phyloP scores from a whole-genome alignment of 2,329 filamentous ascomycete genomes.

The Juglanconis juglandina region DNA sequence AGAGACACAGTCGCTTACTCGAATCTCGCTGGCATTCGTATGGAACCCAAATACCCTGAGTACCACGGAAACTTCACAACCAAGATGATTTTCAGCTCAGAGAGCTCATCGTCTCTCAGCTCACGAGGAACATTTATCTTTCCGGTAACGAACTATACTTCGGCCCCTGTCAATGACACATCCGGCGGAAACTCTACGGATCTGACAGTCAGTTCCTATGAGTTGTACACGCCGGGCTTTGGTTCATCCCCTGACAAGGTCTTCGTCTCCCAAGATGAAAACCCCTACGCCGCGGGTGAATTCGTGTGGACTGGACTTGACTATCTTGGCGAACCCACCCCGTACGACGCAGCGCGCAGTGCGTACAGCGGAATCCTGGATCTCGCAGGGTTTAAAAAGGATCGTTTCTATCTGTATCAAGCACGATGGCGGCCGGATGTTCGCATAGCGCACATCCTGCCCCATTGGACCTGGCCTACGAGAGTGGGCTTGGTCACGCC shows the following conservation, averaged over 20 bases:
- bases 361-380: conserved; percentile 57
- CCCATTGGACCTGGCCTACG: conserved; percentile 55
- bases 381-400: conserved; percentile 54
- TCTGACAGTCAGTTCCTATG: conserved; percentile 45
- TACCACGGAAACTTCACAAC: conserved; percentile 44
- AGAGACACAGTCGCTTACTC: conserved; percentile 24
- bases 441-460: conserved; percentile 48
- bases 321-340: conserved; percentile 49
- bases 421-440: conserved; percentile 48
- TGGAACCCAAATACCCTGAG: conserved; percentile 31
- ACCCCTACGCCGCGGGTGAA: conserved; percentile 50
- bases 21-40: conserved; percentile 25
- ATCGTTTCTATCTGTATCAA: conserved; percentile 54
- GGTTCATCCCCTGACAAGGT: conserved; percentile 52
- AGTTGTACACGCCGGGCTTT: conserved; percentile 45
- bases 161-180: conserved; percentile 34
- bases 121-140: conserved; percentile 51
- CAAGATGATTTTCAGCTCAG: conserved; percentile 44
- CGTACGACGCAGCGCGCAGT: conserved; percentile 44
- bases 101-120: conserved; percentile 44
- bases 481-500: conserved; percentile 46
- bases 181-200: conserved; percentile 36
- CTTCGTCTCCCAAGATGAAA: conserved; percentile 44
- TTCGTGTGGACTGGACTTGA: conserved; percentile 52
- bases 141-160: conserved; percentile 40